Conservation (phyloP, 2,329 filamentous ascomycete species). For the Onygenales sp. region DNA sequence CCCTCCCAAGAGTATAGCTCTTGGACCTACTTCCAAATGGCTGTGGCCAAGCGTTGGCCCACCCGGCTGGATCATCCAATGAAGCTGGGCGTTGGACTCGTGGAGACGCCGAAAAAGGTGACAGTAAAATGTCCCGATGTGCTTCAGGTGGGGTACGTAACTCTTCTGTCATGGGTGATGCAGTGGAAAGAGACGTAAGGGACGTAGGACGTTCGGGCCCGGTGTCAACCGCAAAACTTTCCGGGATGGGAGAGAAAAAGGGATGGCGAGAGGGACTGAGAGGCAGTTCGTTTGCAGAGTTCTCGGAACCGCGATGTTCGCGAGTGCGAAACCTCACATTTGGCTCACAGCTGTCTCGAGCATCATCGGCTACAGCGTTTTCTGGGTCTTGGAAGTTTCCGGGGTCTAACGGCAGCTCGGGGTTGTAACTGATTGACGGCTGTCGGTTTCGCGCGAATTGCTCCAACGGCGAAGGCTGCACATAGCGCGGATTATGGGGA, state of each 20-base stretch:
- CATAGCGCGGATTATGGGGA: constrained; percentile 28
- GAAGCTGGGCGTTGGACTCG: constrained; percentile 28
- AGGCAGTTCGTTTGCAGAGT: constrained; percentile 1
- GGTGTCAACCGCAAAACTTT: constrained; percentile 10
- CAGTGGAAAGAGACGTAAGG: constrained; percentile 35
- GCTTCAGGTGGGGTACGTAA: constrained; percentile 32
- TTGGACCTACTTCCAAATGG: constrained; percentile 24
- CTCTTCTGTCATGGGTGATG: constrained; percentile 31
- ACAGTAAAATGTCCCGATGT: constrained; percentile 25
- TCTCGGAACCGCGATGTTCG: neutral
- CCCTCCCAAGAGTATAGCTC: constrained; percentile 25
- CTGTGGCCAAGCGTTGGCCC: constrained; percentile 22
- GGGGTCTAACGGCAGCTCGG: constrained; percentile 31
- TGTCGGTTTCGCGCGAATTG: constrained; percentile 31
- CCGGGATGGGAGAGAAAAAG: constrained; percentile 5
- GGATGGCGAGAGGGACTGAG: neutral
- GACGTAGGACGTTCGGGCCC: constrained; percentile 31
- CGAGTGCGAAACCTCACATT: neutral
- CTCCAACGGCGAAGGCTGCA: constrained; percentile 30
- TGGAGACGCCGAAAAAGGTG: constrained; percentile 29
- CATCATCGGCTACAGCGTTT: neutral
- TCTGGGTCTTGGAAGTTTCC: constrained; percentile 20
- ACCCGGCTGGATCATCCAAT: constrained; percentile 31
- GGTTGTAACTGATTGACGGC: constrained; percentile 34
- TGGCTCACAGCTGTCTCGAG: neutral